Base-by-base conservation (phyloP, 202 grass and related monocot genomes). In the Panicum hallii region DNA sequence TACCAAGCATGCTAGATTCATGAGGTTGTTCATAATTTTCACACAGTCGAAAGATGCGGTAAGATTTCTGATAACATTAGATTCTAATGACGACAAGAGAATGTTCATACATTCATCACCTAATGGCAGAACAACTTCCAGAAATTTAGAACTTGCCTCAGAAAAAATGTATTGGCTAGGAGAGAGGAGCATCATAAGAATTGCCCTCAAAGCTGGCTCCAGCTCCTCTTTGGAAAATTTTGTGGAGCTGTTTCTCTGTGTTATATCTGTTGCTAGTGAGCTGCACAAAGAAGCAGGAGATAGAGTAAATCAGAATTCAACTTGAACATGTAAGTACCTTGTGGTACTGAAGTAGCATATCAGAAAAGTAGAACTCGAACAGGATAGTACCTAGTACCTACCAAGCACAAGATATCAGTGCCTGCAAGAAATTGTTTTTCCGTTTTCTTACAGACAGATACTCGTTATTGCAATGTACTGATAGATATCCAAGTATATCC, bases 321-420 rank as follows among this genome's bases (percentile, higher is more conserved):
- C 8, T 64, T 43, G 11, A 5, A 88, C 38, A 43, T 75, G 10
- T 38, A 38, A 87, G 38, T 63, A 50, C 41, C 30, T 63, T 72
- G 50, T 9, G 34, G 23, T 23, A 55, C 52, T 72, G 3, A 65
- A 38, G 20, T 54, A 52, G 17, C 8, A 83, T 57, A 20, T 12
- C 11, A 50, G 36, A 3, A 7, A 85, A 89, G 70, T 55, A 53
- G 13, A 42, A 67, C n/a, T 70, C 2, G 11, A 75, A 71, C 53
- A 11, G 19, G 16, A 79, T 46, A 57, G 20, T 78, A 79, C 72
- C 56, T 86, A 98, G 68, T 48, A 89, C 81, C 63, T 98, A 98
- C 93, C 93, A 95, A 81, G 91, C 84, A 92, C 89, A 95, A 90
- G 75, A 90, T 90, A 98, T 95, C 64, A 98, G 88, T 70, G 83